phyloP scores from a whole-genome alignment of 345 rosid species.

The Alliaria petiolata region DNA sequence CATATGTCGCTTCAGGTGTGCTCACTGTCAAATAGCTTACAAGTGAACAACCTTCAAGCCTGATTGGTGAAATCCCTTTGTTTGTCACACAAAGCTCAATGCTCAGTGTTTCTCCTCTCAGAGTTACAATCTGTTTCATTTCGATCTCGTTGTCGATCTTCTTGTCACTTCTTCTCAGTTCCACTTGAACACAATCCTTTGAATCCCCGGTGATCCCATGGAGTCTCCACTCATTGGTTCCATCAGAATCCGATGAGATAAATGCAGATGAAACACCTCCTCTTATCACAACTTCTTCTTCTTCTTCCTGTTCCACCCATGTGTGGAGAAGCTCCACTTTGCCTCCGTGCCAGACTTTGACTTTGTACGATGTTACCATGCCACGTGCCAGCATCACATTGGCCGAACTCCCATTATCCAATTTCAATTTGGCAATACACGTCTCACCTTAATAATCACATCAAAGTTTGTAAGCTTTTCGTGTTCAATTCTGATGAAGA shows the following conservation, averaged over 20 bases:
- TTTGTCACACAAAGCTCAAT: constrained; percentile 54
- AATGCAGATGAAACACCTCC: constrained; percentile 72
- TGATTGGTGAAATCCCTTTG: constrained; percentile 37
- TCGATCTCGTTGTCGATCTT: constrained; percentile 44
- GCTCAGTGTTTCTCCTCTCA: constrained; percentile 49
- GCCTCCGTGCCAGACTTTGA: constrained; percentile 75
- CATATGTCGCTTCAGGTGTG: constrained; percentile 83
- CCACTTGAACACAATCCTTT: constrained; percentile 40
- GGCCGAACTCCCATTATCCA: constrained; percentile 66
- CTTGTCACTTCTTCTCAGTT: constrained; percentile 48
- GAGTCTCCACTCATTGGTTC: constrained; percentile 44
- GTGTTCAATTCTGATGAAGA: not conserved
- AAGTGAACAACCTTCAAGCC: constrained; percentile 48
- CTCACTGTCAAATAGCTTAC: constrained; percentile 75
- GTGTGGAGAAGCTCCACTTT: constrained; percentile 73
- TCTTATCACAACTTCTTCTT: constrained; percentile 51
- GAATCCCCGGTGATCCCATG: constrained; percentile 55
- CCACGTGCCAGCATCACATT: constrained; percentile 67
- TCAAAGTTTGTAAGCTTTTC: constrained; percentile 1
- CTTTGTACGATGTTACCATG: constrained; percentile 75
- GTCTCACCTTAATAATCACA: constrained; percentile 35
- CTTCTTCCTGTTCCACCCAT: constrained; percentile 53
- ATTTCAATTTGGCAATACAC: constrained; percentile 58
- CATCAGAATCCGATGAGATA: constrained; percentile 38
- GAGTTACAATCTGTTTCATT: constrained; percentile 48